These are phyloP conservation scores for Tremellales sp. DNA, from an alignment of 1,284 basidiomycete species.

Conservation along the genomic window DNA sequence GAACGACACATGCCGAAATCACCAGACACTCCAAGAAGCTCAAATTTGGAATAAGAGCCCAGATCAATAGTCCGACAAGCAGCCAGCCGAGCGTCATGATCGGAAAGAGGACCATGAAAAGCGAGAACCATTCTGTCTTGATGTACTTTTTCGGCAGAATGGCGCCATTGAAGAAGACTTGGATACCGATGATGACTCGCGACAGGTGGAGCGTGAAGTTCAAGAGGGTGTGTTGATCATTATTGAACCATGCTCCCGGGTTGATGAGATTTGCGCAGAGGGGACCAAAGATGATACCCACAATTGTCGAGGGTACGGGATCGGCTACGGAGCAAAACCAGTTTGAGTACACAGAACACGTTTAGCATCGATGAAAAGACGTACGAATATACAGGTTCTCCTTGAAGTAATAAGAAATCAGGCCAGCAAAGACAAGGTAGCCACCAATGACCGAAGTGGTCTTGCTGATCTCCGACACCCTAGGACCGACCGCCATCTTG, in stretches of 20 bases:
- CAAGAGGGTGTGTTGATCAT: conserved; percentile 39
- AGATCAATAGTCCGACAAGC: conserved; percentile 71
- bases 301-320: not conserved
- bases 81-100: conserved; percentile 80
- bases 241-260: conserved; percentile 7
- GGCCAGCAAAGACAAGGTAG: conserved; percentile 36
- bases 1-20: conserved; percentile 86
- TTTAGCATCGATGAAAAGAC: not conserved
- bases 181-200: conserved; percentile 85
- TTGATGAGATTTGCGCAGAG: conserved; percentile 7
- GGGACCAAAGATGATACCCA: not conserved
- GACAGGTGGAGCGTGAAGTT: conserved; percentile 64
- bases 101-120: conserved; percentile 74
- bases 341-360: not conserved
- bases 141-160: conserved; percentile 82
- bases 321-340: not conserved
- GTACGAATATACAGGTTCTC: conserved; percentile 35
- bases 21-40: conserved; percentile 78
- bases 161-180: conserved; percentile 92
- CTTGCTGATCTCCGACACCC: conserved; percentile 31
- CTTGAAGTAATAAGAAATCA: conserved; percentile 41
- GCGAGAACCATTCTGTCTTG: conserved; percentile 73
- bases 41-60: conserved; percentile 75
- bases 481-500: conserved; percentile 26
- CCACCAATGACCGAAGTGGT: conserved; percentile 27